Evolutionary conservation across 768 basidiomycete species (phyloP), one percentile per base, ranked within the genome.

Genomic region (Auricularia sp.): DNA sequence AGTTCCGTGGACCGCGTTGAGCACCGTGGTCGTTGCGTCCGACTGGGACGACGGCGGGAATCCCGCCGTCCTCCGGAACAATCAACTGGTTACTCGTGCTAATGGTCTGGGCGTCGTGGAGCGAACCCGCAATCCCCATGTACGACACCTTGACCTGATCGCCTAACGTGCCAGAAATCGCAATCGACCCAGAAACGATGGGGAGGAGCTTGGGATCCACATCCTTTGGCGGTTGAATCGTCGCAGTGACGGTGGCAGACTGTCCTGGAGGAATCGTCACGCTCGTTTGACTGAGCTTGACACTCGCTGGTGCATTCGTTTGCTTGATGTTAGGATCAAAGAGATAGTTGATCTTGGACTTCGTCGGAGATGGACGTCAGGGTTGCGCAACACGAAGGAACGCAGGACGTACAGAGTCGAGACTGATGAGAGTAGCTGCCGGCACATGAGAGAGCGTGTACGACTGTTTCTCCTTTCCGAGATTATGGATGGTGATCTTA

Each of bases 1-100:
- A 54, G 54, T 54, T 54, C n/a, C 54, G 8, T 7, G 54, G 6
- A 18, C 54, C 54, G 29, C 18, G n/a, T 18, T 54, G 54, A 7
- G 29, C 54, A n/a, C n/a, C 7, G n/a, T 11, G 11, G n/a, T n/a
- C 29, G 29, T 54, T 18, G 10, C 7, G 7, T 7, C 81, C 77
- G 21, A 81, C 68, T 2, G 84, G 83, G 1, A 82, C 69, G n/a
- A 71, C 64, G 4, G 77, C 69, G 11, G n/a, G 18, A 7, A 54
- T 8, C 39, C 39, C 39, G 13, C 39, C 39, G 39, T 42, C 39
- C 8, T 42, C 39, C 7, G 7, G 13, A 1, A 18, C n/a, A 8
- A 54, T 8, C 54, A 13, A 1, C 7, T n/a, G 8, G n/a, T 29
- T n/a, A 7, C 29, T 18, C 7, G 54, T 54, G 54, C 54, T 54